Conservation (phyloP, 495 filamentous ascomycete genomes). For the Penicillium malachiteum region DNA sequence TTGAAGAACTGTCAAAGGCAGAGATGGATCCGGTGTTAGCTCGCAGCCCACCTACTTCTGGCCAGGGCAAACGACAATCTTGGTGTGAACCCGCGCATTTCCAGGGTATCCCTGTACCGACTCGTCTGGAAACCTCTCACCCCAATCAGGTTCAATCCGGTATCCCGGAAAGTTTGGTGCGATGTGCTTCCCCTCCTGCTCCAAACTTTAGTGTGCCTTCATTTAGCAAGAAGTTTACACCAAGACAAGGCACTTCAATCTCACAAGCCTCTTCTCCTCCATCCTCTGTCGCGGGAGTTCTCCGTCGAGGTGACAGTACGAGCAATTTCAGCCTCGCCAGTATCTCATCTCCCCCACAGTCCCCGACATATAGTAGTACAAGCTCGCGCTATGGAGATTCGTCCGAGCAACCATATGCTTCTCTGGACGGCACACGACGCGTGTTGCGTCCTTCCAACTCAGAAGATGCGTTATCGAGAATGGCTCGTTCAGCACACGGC, state of each 20-base stretch:
- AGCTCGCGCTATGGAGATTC: slow-evolving; percentile 23
- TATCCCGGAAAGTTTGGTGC: slow-evolving; percentile 27
- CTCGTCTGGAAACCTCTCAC: slow-evolving; percentile 14
- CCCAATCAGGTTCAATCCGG: slow-evolving; percentile 27
- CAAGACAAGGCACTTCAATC: slow-evolving; percentile 18
- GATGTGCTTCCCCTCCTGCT: slow-evolving; percentile 40
- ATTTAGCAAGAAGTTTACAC: slow-evolving; percentile 46
- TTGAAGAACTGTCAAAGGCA: slow-evolving; percentile 13
- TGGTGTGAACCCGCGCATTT: slow-evolving; percentile 15
- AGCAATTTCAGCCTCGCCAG: slow-evolving; percentile 23
- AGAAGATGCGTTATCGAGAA: slow-evolving; percentile 31
- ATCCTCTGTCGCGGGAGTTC: slow-evolving; percentile 18
- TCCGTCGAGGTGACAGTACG: slow-evolving; percentile 16
- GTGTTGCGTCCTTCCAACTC: slow-evolving; percentile 35
- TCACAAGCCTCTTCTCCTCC: slow-evolving; percentile 16
- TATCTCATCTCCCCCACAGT: slow-evolving; percentile 39
- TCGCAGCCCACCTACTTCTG: slow-evolving; percentile 26
- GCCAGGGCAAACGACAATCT: slow-evolving; percentile 28
- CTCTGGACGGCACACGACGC: slow-evolving; percentile 13
- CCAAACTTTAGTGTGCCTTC: slow-evolving; percentile 54
- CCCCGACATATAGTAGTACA: slow-evolving; percentile 33
- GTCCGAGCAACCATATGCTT: slow-evolving; percentile 15
- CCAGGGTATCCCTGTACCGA: slow-evolving; percentile 7
- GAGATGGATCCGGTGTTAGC: slow-evolving; percentile 15
- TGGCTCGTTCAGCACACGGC: slow-evolving; percentile 15